Evolutionary conservation across 202 grass and related monocot genomes (phyloP), one percentile per base, ranked within the genome.

Genomic region (Sporobolus alterniflorus): DNA sequence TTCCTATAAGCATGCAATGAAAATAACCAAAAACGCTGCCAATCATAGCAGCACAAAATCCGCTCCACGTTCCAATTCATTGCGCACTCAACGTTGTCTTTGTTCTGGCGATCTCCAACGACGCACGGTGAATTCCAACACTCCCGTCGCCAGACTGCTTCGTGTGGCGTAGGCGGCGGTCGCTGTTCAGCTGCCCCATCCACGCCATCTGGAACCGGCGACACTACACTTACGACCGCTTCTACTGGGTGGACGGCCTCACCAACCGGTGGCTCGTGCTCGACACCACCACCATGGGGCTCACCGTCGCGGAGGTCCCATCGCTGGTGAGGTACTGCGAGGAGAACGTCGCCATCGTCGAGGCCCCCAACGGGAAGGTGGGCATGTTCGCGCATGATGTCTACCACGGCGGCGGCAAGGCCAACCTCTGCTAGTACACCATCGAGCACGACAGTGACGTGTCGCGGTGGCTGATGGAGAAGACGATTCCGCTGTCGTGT

Each of bases 221-320:
- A 1, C 76, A 88, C 69, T 87, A 83, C 79, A 70, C 84, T 69
- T 80, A 87, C 85, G 85, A 72, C 63, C 49, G 85, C 28, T 88
- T 91, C 79, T 88, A 81, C 89, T 84, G 82, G 85, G 71, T 76
- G 39, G 84, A 88, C 57, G 81, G 85, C 81, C 71, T 66, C 74
- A 66, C 46, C 50, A 61, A 57, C 85, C 70, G 66, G 7, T 85
- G 85, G 81, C 85, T 91, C 26, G 85, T 87, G 50, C 89, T 87
- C 21, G 81, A 91, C 69, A 14, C 46, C 26, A 0, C 1, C 63
- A 0, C 70, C 81, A 88, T 87, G 81, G 85, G 84, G 54, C 52
- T 91, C 75, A 4, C 63, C 62, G 22, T 84, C 54, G 12, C 9
- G 42, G 21, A 33, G 17, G 28, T 85, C 68, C 69, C 77, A 1